phyloP scores from a whole-genome alignment of 1,284 basidiomycete genomes.

The Puccinia hordei region DNA sequence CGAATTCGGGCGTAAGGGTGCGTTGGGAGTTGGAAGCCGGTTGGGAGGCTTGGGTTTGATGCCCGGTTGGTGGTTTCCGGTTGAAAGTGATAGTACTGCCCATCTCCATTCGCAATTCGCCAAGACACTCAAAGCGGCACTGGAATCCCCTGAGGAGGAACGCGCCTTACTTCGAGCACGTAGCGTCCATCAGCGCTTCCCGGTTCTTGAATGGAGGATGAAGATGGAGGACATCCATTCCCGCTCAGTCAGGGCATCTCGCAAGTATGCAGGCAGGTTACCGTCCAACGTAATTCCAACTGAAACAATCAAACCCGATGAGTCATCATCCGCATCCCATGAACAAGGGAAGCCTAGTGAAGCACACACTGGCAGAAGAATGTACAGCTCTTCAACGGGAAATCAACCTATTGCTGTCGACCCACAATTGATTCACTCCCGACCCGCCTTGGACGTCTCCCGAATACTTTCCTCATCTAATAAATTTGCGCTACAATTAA shows the following conservation, averaged over 20 bases:
- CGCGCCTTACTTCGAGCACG: slow-evolving; percentile 85
- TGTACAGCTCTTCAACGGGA: not conserved
- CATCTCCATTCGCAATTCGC: slow-evolving; percentile 90
- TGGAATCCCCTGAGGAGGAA: slow-evolving; percentile 84
- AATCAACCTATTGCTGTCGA: not conserved
- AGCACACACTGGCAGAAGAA: not conserved
- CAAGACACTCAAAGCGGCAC: slow-evolving; percentile 87
- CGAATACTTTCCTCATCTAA: not conserved
- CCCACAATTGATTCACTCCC: not conserved
- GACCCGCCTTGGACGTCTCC: not conserved
- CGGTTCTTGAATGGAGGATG: slow-evolving; percentile 92
- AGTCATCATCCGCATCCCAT: not conserved
- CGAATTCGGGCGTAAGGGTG: slow-evolving; percentile 91
- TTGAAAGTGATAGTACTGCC: slow-evolving; percentile 82
- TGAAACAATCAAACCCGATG: not conserved
- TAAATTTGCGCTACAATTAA: slow-evolving; percentile 1
- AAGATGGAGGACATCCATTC: slow-evolving; percentile 89
- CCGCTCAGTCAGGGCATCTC: slow-evolving; percentile 74
- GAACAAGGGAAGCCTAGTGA: not conserved
- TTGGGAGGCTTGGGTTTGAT: slow-evolving; percentile 89
- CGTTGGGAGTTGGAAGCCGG: slow-evolving; percentile 86
- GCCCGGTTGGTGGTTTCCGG: slow-evolving; percentile 75
- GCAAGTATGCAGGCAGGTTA: slow-evolving; percentile 69
- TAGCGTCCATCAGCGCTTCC: slow-evolving; percentile 89
- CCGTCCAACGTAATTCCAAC: slow-evolving; percentile 67